Evolutionary conservation across 2,329 filamentous ascomycete species (phyloP), one percentile per base, ranked within the genome.

Genomic region (Phaeoacremonium minimum): DNA sequence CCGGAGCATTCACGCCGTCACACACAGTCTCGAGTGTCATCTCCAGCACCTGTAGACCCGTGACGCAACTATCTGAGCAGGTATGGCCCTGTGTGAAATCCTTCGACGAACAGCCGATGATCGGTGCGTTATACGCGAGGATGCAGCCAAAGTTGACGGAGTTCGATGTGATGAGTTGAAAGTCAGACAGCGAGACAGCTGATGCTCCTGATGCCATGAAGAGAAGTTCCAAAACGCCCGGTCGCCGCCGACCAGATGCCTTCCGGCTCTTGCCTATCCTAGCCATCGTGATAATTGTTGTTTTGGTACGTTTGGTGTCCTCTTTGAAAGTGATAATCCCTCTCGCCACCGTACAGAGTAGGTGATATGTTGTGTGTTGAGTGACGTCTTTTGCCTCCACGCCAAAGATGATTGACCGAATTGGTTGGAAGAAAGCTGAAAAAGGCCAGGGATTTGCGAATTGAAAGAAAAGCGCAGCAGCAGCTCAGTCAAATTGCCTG

Each of bases 21-120:
- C 91, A 91, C 60, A 84, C 77, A 29, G 73, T 66, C 32, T 76
- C 73, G 26, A 85, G 75, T 19, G 83, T 85, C 48, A 90, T 83
- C 33, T 85, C 81, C 57, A 94, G 81, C 33, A 93, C 71, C 47
- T 87, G 78, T 19, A 96, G 87, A 37, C 85, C 58, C 7, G 42
- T 41, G 28, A 50, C 51, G 43, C 69, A 72, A 4, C 36, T 40
- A 4, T 39, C 26, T 13, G 67, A 69, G 48, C 69, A 72, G 3
- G 45, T 45, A 11, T 44, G 53, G 22, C 54, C 56, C 3, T 37
- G 37, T 6, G 41, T 44, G 17, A 69, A 69, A 45, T 71, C 67
- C 37, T 17, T 31, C 7, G 38, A 35, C 5, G 36, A 33, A 47
- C 68, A 72, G 33, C 57, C 55, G n/a, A 37, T 29, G 17, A 72